A percentile compares a stretch with the other conserved stretches of the same genome.
These are phyloP conservation scores for Tetradesmus obliquus DNA, from an alignment of 139 green algal genomes.

Conservation along the genomic window DNA sequence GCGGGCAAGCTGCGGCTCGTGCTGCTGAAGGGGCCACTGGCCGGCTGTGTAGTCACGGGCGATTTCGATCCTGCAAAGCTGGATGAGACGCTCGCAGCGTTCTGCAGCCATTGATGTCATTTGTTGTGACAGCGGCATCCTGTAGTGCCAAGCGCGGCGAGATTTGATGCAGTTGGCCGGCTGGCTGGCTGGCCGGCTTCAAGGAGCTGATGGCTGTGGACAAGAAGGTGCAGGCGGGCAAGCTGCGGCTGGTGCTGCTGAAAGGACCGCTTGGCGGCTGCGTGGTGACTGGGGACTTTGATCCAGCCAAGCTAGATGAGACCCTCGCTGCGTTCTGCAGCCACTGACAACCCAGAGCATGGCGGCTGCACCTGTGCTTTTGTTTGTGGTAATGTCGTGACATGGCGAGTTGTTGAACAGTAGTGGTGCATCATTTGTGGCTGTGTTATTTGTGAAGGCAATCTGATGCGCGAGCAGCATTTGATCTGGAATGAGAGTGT, in stretches of 20 bases:
- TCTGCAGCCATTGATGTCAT: slow-evolving; percentile 61
- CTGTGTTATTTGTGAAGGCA: no score
- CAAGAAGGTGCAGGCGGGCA: slow-evolving; percentile 94
- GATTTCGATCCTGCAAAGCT: slow-evolving; percentile 91
- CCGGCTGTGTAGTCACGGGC: slow-evolving; percentile 93
- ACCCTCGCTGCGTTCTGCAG: slow-evolving; percentile 88
- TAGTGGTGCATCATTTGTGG: no score
- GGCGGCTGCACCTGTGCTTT: no score
- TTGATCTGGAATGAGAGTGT: no score
- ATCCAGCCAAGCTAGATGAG: slow-evolving; percentile 81
- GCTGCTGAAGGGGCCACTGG: slow-evolving; percentile 93
- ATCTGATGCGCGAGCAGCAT: no score
- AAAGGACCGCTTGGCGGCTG: slow-evolving; percentile 94
- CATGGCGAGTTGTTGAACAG: no score
- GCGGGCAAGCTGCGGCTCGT: slow-evolving; percentile 94
- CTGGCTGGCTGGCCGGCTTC: slow-evolving; percentile 68
- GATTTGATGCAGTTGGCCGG: neutral
- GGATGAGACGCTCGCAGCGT: slow-evolving; percentile 86
- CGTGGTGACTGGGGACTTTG: slow-evolving; percentile 97
- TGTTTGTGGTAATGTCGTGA: no score
- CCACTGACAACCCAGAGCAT: neutral
- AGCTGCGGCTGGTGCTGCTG: slow-evolving; percentile 95
- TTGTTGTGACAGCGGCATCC: neutral
- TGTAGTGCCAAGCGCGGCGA: neutral
- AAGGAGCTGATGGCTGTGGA: slow-evolving; percentile 94